Base-by-base conservation (phyloP, 1,284 basidiomycete genomes). In the Pyrrhoderma lamaoense region DNA sequence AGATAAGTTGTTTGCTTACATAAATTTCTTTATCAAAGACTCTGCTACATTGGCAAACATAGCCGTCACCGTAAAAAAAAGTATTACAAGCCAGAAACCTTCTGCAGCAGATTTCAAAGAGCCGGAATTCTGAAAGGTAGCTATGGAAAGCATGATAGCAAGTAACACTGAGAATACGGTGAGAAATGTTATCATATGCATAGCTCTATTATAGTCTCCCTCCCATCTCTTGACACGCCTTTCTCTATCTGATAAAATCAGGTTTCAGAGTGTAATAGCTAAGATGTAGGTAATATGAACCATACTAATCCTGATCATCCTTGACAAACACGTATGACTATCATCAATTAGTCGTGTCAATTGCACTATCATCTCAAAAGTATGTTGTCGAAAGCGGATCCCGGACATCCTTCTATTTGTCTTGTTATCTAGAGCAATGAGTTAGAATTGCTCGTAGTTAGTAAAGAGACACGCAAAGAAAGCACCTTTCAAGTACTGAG, bases 1-100 rank as follows among this genome's bases (percentile, higher is more conserved):
- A n/a, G n/a, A n/a, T n/a, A n/a, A n/a, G n/a, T n/a, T n/a, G n/a
- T n/a, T n/a, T n/a, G 27, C 27, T 31, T 31, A 31, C 27, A 31
- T 31, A 5, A 5, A 5, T 11, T 11, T 31, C 11, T 31, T 31
- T 31, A 11, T 31, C 27, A 31, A 11, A 31, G 27, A 31, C 11
- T 31, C 27, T 11, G 36, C 13, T 3, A 31, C 42, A 18, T 47
- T 47, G 7, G 40, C 49, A 22, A 53, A 45, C 21, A 42, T 47
- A 13, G 52, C 25, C 21, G 46, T 35, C 25, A 53, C 34, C 22
- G 46, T 42, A 19, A 16, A 48, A 13, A 42, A 18, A 34, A 53
- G 31, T 8, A 46, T 48, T 34, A 53, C 39, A 37, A 53, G 40
- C 52, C 52, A 53, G 18, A 53, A 36, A 3, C 40, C 52, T 21